These are phyloP conservation scores for Brassica balearica DNA, from an alignment of 441 rosid species.

Conservation along the genomic window DNA sequence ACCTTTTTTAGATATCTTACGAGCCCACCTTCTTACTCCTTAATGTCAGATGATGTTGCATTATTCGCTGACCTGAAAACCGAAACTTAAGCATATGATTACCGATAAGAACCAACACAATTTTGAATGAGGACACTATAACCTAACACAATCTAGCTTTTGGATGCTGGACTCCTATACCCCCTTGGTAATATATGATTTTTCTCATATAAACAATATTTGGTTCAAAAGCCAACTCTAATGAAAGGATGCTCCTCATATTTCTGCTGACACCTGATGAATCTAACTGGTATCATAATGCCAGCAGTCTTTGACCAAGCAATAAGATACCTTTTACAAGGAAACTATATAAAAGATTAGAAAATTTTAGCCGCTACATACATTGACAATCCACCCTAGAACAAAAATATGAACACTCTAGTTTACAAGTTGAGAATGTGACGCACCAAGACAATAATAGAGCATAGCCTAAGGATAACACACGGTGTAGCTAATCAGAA, in stretches of 20 bases:
- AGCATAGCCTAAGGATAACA: no score
- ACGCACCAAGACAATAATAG: no score
- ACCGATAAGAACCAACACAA: not conserved
- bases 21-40: conserved; percentile 7
- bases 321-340: no score
- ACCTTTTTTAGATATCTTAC: not conserved
- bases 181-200: not conserved
- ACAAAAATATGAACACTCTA: no score
- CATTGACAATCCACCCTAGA: no score
- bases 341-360: no score
- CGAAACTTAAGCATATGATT: not conserved
- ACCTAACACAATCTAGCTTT: conserved; percentile 4
- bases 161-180: conserved; percentile 13
- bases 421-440: no score
- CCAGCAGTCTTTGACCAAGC: no score
- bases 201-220: not conserved
- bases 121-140: not conserved
- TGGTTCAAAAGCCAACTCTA: conserved; percentile 10
- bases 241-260: not conserved
- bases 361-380: no score
- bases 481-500: no score
- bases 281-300: not conserved
- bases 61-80: conserved; percentile 11
- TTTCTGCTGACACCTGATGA: not conserved
- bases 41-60: conserved; percentile 6